Evolutionary conservation across 2,329 filamentous ascomycete species (phyloP).

Genomic region (Aspergillus sp.): DNA sequence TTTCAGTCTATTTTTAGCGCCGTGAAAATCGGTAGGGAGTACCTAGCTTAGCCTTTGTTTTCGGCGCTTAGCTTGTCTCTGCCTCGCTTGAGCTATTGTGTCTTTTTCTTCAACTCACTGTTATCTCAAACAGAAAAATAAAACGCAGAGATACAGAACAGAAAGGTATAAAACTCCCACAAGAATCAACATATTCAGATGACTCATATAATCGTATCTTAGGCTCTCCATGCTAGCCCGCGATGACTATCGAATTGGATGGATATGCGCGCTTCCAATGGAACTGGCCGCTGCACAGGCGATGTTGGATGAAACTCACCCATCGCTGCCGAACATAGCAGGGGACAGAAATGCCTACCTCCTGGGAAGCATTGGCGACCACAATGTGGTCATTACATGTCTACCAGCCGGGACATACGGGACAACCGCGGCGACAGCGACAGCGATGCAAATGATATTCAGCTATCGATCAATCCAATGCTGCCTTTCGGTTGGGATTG

Average conservation of each 20-base stretch:
- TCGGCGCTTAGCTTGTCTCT: no score
- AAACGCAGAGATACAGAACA: no score
- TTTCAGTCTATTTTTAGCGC: no score
- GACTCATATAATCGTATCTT: no score
- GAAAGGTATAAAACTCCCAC: no score
- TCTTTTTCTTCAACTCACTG: no score
- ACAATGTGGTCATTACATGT: conserved; percentile 22
- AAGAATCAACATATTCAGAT: no score
- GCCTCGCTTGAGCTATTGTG: no score
- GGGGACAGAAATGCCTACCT: conserved; percentile 21
- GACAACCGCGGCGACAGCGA: conserved; percentile 13
- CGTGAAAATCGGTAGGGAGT: no score
- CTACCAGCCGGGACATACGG: conserved; percentile 15
- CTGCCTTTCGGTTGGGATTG: conserved; percentile 23
- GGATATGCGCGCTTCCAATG: conserved; percentile 20
- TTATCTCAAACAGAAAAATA: no score
- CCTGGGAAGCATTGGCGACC: conserved; percentile 18
- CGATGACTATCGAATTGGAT: conserved; percentile 13
- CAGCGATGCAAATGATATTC: conserved; percentile 18
- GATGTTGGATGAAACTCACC: conserved; percentile 19
- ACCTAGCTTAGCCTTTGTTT: no score
- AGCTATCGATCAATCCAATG: conserved; percentile 20
- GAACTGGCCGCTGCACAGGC: conserved; percentile 18
- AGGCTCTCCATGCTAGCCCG: no score
- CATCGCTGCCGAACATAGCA: conserved; percentile 12